These are phyloP conservation scores for Athelia sp. DNA, from an alignment of 1,284 basidiomycete species.

Conservation along the genomic window DNA sequence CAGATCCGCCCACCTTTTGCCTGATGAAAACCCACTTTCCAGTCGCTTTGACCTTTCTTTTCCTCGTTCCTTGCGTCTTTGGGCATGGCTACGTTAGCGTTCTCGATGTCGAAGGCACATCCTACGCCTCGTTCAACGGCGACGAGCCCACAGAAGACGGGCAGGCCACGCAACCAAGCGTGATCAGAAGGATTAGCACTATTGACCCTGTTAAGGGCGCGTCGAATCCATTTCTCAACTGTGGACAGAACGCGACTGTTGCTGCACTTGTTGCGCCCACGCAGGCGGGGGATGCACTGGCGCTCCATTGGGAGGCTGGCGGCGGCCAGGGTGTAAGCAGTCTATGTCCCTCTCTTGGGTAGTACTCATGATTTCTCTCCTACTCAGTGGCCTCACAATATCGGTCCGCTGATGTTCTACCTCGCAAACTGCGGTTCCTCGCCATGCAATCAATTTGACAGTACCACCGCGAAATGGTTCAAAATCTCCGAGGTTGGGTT, in stretches of 20 bases:
- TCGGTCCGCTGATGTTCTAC: constrained; percentile 69
- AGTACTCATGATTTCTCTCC: constrained; percentile 4
- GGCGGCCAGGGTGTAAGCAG: constrained; percentile 40
- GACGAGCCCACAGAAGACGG: constrained; percentile 39
- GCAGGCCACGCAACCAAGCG: constrained; percentile 31
- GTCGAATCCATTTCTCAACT: constrained; percentile 52
- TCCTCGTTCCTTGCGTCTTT: constrained; percentile 29
- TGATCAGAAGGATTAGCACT: constrained; percentile 55
- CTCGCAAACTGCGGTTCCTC: constrained; percentile 56
- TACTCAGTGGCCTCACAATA: too few relatives aligned
- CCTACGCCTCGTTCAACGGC: constrained; percentile 39
- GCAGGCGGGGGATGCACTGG: constrained; percentile 57
- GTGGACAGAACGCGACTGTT: constrained; percentile 51
- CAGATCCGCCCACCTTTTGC: too few relatives aligned
- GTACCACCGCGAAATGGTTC: constrained; percentile 61
- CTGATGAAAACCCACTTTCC: too few relatives aligned
- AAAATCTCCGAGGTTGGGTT: constrained; percentile 44
- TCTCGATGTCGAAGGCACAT: constrained; percentile 50
- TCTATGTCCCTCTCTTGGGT: too few relatives aligned
- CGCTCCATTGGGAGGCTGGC: constrained; percentile 56
- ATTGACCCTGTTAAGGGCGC: constrained; percentile 62
- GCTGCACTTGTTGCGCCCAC: constrained; percentile 51
- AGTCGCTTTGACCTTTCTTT: constrained; percentile 18
- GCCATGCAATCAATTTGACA: constrained; percentile 56
- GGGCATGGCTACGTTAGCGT: constrained; percentile 57